A percentile compares a stretch with the other conserved stretches of the same genome.
These are phyloP conservation scores for Dendrothele bispora DNA, from an alignment of 768 basidiomycete species.

Conservation along the genomic window DNA sequence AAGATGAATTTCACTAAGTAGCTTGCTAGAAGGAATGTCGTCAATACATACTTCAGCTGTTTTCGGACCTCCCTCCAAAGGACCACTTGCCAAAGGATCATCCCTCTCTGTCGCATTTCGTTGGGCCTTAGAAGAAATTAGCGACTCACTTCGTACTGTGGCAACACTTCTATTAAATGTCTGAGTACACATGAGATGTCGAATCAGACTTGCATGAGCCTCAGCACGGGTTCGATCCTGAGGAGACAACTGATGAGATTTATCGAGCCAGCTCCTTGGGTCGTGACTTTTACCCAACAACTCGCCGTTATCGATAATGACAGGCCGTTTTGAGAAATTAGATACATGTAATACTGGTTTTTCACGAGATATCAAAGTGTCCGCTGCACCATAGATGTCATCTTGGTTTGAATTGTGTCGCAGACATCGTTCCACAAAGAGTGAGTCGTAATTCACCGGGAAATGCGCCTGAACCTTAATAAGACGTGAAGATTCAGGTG, in stretches of 20 bases:
- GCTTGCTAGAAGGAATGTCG: neutral
- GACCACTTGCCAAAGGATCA: neutral
- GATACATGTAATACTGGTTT: neutral
- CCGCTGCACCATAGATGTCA: neutral
- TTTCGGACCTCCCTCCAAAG: slow-evolving; percentile 9
- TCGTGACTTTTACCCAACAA: neutral
- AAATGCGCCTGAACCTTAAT: neutral
- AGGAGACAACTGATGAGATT: neutral
- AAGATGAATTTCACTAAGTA: neutral
- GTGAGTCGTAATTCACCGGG: neutral
- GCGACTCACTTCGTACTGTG: neutral
- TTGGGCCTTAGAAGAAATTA: neutral
- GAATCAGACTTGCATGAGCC: neutral
- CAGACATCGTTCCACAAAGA: neutral
- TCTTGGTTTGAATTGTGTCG: neutral
- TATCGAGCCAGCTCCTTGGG: neutral
- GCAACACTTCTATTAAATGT: neutral
- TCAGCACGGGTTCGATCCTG: neutral
- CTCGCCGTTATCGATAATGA: neutral
- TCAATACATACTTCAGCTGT: slow-evolving; percentile 11
- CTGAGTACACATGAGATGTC: too few relatives aligned
- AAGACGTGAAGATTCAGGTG: neutral
- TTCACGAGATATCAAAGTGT: neutral
- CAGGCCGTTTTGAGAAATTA: neutral
- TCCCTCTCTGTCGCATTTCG: neutral